Conservation (phyloP, 225 moss, liverwort and hornwort genomes). For the Sphagnum tenellum region DNA sequence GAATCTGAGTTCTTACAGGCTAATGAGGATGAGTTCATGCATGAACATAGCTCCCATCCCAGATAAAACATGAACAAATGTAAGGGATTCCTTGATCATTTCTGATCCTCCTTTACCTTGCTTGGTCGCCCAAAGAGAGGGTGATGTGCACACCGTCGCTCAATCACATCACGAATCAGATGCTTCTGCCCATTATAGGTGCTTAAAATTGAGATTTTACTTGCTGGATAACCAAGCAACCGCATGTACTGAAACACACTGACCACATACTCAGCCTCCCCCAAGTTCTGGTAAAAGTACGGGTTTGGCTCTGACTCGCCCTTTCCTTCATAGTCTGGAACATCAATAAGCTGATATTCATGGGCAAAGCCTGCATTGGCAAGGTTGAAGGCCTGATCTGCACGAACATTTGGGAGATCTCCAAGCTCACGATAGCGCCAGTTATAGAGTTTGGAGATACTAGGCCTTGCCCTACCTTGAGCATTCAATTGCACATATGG, state of each 20-base stretch:
- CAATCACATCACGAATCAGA: conserved; percentile 91
- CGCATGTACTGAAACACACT: conserved; percentile 97
- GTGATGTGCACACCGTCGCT: conserved; percentile 77
- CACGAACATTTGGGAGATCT: conserved; percentile 72
- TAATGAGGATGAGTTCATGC: too few relatives aligned
- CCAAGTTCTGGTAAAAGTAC: conserved; percentile 92
- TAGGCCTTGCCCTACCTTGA: conserved; percentile 94
- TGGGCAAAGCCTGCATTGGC: conserved; percentile 80
- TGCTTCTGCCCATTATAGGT: conserved; percentile 99
- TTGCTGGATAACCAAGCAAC: conserved; percentile 84
- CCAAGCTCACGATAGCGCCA: conserved; percentile 93
- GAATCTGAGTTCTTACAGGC: too few relatives aligned
- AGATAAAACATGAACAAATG: background rate
- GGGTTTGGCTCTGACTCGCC: conserved; percentile 94
- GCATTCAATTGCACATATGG: conserved; percentile 94
- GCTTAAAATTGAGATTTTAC: conserved; percentile 83
- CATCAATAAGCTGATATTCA: conserved; percentile 93
- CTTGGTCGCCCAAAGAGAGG: conserved; percentile 91
- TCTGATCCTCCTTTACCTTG: conserved; percentile 32
- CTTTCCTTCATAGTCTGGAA: conserved; percentile 79
- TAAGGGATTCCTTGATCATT: background rate
- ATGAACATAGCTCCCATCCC: too few relatives aligned
- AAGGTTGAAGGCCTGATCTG: conserved; percentile 61
- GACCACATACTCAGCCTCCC: conserved; percentile 95
- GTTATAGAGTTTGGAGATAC: conserved; percentile 94